Percentiles rank a stretch among this genome's conserved stretches.
Evolutionary conservation across 176 grass and related monocot species (phyloP).

Genomic region (barley (Hordeum vulgare)): DNA sequence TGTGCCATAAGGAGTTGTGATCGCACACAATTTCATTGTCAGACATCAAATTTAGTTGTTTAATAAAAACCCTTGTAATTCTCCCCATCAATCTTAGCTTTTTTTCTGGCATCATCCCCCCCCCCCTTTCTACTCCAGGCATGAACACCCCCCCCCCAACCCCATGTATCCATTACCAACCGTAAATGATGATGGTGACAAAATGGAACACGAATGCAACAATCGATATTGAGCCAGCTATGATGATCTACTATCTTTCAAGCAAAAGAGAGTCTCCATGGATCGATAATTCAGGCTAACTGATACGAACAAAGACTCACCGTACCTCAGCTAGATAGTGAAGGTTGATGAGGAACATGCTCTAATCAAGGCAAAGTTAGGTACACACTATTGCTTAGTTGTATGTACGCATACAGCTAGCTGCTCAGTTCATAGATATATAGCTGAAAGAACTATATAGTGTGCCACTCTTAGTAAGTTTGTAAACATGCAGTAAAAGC

Average conservation of each 20-base stretch:
- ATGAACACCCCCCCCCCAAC: too few species aligned
- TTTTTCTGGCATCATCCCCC: too few species aligned
- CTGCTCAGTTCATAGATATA: too few species aligned
- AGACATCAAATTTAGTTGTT: background rate
- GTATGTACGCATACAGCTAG: too few species aligned
- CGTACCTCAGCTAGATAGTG: background rate
- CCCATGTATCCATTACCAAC: background rate
- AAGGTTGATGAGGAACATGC: background rate
- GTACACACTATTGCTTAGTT: too few species aligned
- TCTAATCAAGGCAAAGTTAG: background rate
- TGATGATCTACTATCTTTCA: background rate
- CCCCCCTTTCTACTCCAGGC: too few species aligned
- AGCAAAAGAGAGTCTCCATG: background rate
- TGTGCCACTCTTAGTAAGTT: too few species aligned
- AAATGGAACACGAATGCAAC: background rate
- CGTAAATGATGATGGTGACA: background rate
- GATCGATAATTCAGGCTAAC: background rate
- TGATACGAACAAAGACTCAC: background rate
- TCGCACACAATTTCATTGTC: background rate
- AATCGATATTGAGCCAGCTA: background rate
- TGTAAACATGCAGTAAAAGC: too few species aligned
- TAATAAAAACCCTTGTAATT: background rate
- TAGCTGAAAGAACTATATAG: too few species aligned
- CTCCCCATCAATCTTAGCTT: too few species aligned
- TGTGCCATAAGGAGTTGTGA: background rate